A percentile compares a stretch with the other conserved stretches of the same genome.
phyloP scores from a whole-genome alignment of 2,329 filamentous ascomycete genomes.

The Ophiostoma australiae region DNA sequence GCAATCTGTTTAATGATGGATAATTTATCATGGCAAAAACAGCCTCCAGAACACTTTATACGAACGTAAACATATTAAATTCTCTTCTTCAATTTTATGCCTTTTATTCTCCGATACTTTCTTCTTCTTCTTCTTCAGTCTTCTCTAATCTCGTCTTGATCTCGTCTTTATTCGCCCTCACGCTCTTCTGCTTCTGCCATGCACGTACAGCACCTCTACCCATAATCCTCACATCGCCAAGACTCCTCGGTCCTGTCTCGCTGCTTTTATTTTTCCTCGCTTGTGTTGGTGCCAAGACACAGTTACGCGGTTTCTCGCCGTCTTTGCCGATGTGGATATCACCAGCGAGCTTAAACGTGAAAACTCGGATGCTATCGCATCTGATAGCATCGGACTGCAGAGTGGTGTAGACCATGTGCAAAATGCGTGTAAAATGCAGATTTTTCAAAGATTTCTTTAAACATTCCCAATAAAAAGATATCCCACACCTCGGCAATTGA shows the following conservation, averaged over 20 bases:
- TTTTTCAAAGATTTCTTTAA: background rate
- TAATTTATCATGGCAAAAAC: no score
- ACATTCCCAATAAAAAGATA: no score
- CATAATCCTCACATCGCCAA: background rate
- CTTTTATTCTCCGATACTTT: no score
- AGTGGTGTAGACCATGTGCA: background rate
- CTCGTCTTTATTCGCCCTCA: background rate
- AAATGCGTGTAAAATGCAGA: background rate
- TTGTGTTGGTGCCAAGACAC: background rate
- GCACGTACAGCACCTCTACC: background rate
- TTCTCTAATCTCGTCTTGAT: no score
- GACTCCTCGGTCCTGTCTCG: background rate
- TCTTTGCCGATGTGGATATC: background rate
- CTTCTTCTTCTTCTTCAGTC: background rate
- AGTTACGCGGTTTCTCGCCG: background rate
- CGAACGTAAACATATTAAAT: no score
- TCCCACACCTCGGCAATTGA: background rate
- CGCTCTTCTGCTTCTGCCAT: background rate
- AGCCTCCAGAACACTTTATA: no score
- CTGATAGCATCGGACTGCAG: background rate
- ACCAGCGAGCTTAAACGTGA: background rate
- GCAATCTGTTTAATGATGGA: no score
- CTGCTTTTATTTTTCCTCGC: background rate
- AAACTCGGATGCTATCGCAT: conserved; percentile 1
- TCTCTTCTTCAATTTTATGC: no score